A percentile compares a stretch with the other conserved stretches of the same genome.
phyloP scores from a whole-genome alignment of 495 filamentous ascomycete species.

The Aspergillus olivimuriae region DNA sequence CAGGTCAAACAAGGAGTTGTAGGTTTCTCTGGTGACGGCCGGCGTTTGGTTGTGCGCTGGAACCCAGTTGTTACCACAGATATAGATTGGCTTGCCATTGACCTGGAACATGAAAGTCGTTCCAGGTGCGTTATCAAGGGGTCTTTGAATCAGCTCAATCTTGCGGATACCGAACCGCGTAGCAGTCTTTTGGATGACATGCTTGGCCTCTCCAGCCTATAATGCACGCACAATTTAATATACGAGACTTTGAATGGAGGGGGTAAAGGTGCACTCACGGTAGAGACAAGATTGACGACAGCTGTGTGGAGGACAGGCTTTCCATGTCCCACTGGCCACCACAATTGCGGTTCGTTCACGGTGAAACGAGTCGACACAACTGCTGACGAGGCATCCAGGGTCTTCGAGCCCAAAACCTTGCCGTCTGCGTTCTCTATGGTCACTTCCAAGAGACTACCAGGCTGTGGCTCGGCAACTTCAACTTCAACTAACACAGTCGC shows the following conservation, averaged over 20 bases:
- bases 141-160: slow-evolving; percentile 1
- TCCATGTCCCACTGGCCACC: background rate
- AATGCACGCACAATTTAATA: too few relatives aligned
- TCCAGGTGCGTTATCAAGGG: background rate
- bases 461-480: background rate
- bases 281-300: background rate
- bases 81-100: slow-evolving; percentile 3
- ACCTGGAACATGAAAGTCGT: slow-evolving; percentile 3
- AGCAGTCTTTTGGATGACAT: background rate
- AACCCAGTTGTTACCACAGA: slow-evolving; percentile 5
- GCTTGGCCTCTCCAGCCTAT: background rate
- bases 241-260: background rate
- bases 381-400: background rate
- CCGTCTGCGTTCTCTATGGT: background rate
- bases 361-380: background rate
- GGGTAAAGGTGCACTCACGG: background rate
- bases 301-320: background rate
- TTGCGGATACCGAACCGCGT: background rate
- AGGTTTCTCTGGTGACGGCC: background rate
- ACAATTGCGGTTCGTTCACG: background rate
- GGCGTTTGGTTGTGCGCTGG: slow-evolving; percentile 1
- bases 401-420: background rate
- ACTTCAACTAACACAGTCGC: background rate
- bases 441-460: background rate
- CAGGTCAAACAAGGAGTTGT: background rate